Base-by-base conservation (phyloP, 257 asterid genomes). In the Thymus quinquecostatus region DNA sequence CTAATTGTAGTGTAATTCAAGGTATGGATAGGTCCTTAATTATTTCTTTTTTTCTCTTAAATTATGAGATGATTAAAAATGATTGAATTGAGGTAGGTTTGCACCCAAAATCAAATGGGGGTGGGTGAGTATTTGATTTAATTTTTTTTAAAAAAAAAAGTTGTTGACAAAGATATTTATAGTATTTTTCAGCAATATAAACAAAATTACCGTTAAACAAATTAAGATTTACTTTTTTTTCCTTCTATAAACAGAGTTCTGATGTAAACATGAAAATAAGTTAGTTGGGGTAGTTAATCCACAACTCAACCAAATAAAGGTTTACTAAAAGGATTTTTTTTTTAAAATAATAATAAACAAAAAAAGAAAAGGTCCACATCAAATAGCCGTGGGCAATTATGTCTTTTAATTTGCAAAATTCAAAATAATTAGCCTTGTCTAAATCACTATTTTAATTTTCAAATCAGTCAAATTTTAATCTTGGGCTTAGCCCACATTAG, bases 271-370 rank as follows among this genome's bases (percentile, higher is more conserved):
- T 36, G 5, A 3, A 70, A 33, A 21, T 3, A 3, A 14, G 56
- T 60, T 70, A 47, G 75, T 60, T 71, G 63, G 44, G 56, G 71
- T 43, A 55, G 71, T 43, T 72, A 30, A 28, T 57, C 50, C 32
- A 73, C 29, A 29, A 40, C 32, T 14, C 27, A 64, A 55, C 40
- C 21, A 61, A 30, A 60, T 3, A 28, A 43, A 34, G 44, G 47
- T 1, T 5, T 14, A 45, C 51, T 29, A 41, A 1, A 28, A 3
- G 7, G 54, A 57, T 5, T 61, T 27, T 27, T 10, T 21, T 21
- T 21, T 21, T 21, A 21, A 21, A 21, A 21, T 21, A 21, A 21
- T 21, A 21, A 21, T 21, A 21, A 21, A 21, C 21, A 21, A 21
- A 21, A 21, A 21, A 11, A 10, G 2, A 57, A 0, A 3, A 33